Conservation (phyloP, 441 rosid genomes). For the Macaranga tanarius region DNA sequence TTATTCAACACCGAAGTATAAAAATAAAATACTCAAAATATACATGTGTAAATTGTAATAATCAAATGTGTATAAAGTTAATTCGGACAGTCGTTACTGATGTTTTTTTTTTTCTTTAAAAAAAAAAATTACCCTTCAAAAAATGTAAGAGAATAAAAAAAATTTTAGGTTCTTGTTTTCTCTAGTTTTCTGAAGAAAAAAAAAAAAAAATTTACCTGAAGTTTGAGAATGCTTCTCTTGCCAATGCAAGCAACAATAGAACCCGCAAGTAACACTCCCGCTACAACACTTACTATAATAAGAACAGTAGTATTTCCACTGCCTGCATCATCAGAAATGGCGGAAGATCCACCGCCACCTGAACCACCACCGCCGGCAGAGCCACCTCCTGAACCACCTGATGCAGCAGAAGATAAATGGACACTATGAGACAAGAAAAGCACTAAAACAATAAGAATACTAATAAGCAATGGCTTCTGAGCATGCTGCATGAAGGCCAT, state of each 20-base stretch:
- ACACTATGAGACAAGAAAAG: background rate
- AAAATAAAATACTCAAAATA: too few species aligned
- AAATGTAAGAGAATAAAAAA: too few species aligned
- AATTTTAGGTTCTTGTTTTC: too few species aligned
- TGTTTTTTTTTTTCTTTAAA: too few species aligned
- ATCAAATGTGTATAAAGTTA: too few species aligned
- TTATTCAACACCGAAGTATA: too few species aligned
- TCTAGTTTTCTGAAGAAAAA: too few species aligned
- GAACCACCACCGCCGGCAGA: background rate
- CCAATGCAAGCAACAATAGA: background rate
- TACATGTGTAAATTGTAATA: too few species aligned
- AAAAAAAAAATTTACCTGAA: background rate
- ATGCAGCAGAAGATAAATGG: background rate
- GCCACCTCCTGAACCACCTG: background rate
- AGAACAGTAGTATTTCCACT: background rate
- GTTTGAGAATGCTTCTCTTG: background rate
- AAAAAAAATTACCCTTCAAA: too few species aligned
- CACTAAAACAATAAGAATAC: background rate
- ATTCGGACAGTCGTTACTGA: too few species aligned
- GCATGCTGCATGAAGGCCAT: background rate
- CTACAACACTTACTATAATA: background rate
- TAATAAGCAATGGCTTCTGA: background rate
- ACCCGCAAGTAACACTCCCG: background rate
- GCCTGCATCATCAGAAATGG: background rate
- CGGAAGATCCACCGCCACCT: background rate